Conservation (phyloP, 225 moss, liverwort and hornwort species). For the Pleurozium schreberi region DNA sequence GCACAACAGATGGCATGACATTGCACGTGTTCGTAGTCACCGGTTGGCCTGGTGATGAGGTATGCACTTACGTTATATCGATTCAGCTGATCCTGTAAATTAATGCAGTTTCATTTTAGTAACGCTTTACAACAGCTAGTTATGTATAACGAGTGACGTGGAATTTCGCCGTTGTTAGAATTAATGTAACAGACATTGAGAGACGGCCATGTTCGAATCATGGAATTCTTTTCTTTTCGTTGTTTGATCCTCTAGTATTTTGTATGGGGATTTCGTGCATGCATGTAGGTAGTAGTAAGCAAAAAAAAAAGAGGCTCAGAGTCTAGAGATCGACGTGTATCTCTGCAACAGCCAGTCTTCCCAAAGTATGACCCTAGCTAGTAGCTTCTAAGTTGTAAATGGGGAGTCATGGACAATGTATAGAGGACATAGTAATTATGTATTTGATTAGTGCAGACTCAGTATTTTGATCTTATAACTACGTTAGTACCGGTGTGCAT, state of each 20-base stretch:
- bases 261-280: not conserved
- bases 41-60: constrained; percentile 73
- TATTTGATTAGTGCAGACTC: not conserved
- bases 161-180: not conserved
- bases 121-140: not conserved
- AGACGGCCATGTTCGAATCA: not conserved
- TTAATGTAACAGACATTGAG: not conserved
- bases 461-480: not conserved
- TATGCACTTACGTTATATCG: not conserved
- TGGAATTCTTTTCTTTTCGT: not conserved
- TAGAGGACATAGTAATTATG: not conserved
- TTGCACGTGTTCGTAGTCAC: constrained; percentile 74
- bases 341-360: not conserved
- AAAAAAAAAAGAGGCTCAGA: not conserved
- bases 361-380: not conserved
- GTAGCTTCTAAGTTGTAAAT: not conserved
- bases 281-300: not conserved
- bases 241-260: not conserved
- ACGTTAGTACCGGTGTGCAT: not conserved
- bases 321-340: too few relatives aligned
- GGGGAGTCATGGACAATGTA: not conserved
- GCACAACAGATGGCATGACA: constrained; percentile 81
- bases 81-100: not conserved
- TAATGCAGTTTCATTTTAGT: not conserved
- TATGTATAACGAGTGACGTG: not conserved